These are phyloP conservation scores for Gigaspora rosea DNA, from an alignment of 192 early-diverging fungal species.

Conservation along the genomic window DNA sequence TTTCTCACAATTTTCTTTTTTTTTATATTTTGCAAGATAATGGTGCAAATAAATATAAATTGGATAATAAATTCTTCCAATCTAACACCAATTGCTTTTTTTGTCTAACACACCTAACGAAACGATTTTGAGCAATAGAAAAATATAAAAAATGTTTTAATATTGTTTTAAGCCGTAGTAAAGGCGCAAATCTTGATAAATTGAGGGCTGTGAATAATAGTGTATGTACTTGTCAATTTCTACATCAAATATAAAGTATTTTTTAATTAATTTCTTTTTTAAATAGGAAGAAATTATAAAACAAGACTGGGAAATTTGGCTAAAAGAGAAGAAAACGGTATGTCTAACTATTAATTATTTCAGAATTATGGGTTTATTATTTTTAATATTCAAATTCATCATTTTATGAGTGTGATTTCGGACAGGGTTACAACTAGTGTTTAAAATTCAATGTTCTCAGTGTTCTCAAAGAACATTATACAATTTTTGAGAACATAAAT, in stretches of 20 bases:
- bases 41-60: slow-evolving; percentile 9
- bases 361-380: not conserved
- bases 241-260: slow-evolving; percentile 24
- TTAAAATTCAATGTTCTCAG: too few species aligned
- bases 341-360: not conserved
- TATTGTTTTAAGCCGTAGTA: slow-evolving; percentile 12
- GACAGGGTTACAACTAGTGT: too few species aligned
- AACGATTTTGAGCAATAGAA: not conserved
- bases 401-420: not conserved
- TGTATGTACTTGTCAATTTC: slow-evolving; percentile 17
- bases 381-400: not conserved
- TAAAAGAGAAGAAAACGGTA: not conserved
- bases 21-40: not conserved
- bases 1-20: not conserved
- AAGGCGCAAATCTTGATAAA: slow-evolving; percentile 7
- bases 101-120: slow-evolving; percentile 6
- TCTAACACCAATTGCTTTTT: slow-evolving; percentile 22
- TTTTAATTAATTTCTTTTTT: not conserved
- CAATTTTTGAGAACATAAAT: too few species aligned
- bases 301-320: slow-evolving; percentile 1
- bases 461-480: too few species aligned
- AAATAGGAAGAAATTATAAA: slow-evolving; percentile 30
- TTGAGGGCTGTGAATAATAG: slow-evolving; percentile 6
- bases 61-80: slow-evolving; percentile 21
- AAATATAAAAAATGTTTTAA: slow-evolving; percentile 17